Conservation (phyloP, 2,329 filamentous ascomycete genomes). For the Alternaria incomplexa region DNA sequence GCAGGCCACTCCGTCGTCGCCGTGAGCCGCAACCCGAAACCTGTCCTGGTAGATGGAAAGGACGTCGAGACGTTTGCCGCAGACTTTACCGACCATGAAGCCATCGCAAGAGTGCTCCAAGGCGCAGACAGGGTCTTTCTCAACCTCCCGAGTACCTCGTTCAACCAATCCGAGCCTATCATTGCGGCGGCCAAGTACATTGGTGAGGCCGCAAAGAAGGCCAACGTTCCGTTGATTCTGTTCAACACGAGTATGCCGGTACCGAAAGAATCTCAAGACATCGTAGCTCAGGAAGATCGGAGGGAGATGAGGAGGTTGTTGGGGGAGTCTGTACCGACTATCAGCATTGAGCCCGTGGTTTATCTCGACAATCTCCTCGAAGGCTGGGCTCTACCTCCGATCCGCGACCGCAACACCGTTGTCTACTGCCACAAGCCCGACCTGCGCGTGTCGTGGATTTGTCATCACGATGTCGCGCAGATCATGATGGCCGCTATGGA, state of each 20-base stretch:
- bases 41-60: constrained; percentile 18
- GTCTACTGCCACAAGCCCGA: constrained; percentile 50
- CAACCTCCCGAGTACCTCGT: constrained; percentile 39
- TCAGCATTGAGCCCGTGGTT: constrained; percentile 49
- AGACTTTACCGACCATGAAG: constrained; percentile 27
- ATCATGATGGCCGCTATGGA: constrained; percentile 48
- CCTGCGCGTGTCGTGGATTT: constrained; percentile 50
- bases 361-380: constrained; percentile 51
- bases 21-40: constrained; percentile 31
- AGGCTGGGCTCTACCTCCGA: constrained; percentile 48
- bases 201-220: constrained; percentile 22
- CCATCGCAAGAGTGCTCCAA: constrained; percentile 22
- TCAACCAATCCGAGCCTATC: constrained; percentile 34
- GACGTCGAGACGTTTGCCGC: constrained; percentile 23
- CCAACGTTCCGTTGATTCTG: constrained; percentile 23
- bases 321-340: constrained; percentile 37
- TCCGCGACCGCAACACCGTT: constrained; percentile 44
- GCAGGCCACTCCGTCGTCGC: constrained; percentile 36
- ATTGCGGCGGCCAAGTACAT: constrained; percentile 29
- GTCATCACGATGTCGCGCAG: constrained; percentile 49
- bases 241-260: constrained; percentile 43
- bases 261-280: constrained; percentile 25
- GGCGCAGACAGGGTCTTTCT: constrained; percentile 31
- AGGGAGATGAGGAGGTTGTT: constrained; percentile 41
- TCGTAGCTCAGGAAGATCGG: constrained; percentile 39